Conservation (phyloP, 2,329 filamentous ascomycete species). For the Emydomyces testavorans region DNA sequence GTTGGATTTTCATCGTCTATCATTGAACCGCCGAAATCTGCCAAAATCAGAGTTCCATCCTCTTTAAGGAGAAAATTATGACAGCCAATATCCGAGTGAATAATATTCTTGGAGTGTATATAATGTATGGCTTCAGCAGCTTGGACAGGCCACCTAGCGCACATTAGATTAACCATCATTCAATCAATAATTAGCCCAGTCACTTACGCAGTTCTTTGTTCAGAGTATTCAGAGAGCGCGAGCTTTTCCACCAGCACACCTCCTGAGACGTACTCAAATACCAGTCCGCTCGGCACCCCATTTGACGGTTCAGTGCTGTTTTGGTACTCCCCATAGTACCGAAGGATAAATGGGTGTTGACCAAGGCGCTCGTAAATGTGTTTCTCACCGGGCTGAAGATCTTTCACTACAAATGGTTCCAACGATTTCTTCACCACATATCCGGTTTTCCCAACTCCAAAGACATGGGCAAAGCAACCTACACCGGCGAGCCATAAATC, state of each 20-base stretch:
- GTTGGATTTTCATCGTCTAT: too few species aligned
- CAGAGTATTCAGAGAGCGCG: conserved; percentile 1
- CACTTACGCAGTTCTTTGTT: conserved; percentile 5
- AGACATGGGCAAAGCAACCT: conserved; percentile 10
- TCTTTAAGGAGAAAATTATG: conserved; percentile 11
- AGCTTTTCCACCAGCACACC: conserved; percentile 9
- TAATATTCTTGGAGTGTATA: conserved; percentile 11
- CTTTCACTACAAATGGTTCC: neutral
- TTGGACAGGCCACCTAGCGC: conserved; percentile 10
- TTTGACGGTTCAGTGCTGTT: neutral
- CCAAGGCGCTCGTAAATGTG: conserved; percentile 13
- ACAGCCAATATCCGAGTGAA: conserved; percentile 9
- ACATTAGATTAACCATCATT: too few species aligned
- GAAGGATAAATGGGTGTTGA: conserved; percentile 8
- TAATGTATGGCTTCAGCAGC: conserved; percentile 11
- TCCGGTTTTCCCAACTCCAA: conserved; percentile 2
- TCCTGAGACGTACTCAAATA: conserved; percentile 8
- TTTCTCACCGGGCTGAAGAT: conserved; percentile 8
- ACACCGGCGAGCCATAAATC: conserved; percentile 10
- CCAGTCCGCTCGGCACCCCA: conserved; percentile 8
- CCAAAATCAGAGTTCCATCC: conserved; percentile 1
- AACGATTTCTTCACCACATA: conserved; percentile 8
- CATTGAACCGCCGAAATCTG: conserved; percentile 11
- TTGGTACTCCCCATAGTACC: conserved; percentile 12
- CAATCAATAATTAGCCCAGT: too few species aligned